A percentile compares a stretch with the other conserved stretches of the same genome.
These are phyloP conservation scores for Allantophomopsis cytisporea DNA, from an alignment of 2,329 filamentous ascomycete species.

Conservation along the genomic window DNA sequence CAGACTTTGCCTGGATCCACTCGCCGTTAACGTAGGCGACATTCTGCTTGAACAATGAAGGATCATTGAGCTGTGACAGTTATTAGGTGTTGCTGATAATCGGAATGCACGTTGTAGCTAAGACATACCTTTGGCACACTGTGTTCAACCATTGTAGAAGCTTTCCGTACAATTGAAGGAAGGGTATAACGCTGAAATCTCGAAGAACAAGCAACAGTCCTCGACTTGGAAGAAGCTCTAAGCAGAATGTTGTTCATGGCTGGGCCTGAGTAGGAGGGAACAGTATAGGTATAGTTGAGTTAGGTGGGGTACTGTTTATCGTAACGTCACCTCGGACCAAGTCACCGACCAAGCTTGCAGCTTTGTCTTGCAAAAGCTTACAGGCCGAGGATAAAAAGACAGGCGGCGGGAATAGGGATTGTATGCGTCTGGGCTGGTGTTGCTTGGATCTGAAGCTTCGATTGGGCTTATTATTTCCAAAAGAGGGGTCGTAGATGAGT, in stretches of 20 bases:
- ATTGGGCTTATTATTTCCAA: too few relatives aligned
- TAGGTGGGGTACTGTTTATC: too few relatives aligned
- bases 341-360: too few relatives aligned
- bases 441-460: too few relatives aligned
- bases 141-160: conserved; percentile 3
- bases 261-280: not conserved
- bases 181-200: conserved; percentile 2
- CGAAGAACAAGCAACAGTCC: not conserved
- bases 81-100: not conserved
- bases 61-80: conserved; percentile 52
- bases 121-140: conserved; percentile 2
- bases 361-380: too few relatives aligned
- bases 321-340: too few relatives aligned
- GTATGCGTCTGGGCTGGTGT: too few relatives aligned
- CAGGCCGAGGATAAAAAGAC: too few relatives aligned
- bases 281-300: too few relatives aligned
- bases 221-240: not conserved
- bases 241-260: not conserved
- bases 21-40: conserved; percentile 79
- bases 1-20: conserved; percentile 76
- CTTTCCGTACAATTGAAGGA: conserved; percentile 1
- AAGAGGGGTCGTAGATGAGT: too few relatives aligned
- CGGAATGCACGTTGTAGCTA: too few relatives aligned
- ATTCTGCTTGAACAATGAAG: conserved; percentile 72
- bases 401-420: too few relatives aligned